phyloP scores from a whole-genome alignment of 106 monocot genomes.

The Chionographis japonica region DNA sequence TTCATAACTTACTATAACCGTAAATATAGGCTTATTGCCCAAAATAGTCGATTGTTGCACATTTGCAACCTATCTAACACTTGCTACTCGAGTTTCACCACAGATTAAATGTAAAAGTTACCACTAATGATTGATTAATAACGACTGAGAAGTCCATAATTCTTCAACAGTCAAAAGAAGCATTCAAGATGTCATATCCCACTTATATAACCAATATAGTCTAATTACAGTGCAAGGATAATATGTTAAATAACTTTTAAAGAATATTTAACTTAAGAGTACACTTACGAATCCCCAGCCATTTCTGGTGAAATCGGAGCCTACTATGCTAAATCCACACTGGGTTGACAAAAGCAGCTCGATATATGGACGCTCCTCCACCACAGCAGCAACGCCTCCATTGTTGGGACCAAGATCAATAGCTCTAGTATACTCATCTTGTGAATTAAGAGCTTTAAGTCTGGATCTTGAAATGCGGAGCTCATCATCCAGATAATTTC shows the following conservation, averaged over 20 bases:
- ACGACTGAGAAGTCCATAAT: too few species aligned
- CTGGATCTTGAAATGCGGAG: constrained; percentile 57
- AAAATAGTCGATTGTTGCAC: too few species aligned
- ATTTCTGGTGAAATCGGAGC: constrained; percentile 73
- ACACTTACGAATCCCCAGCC: constrained; percentile 94
- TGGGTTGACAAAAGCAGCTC: constrained; percentile 57
- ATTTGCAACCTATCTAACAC: too few species aligned
- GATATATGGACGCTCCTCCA: constrained; percentile 73
- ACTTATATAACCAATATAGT: too few species aligned
- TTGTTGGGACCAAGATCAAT: constrained; percentile 69
- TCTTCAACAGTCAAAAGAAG: too few species aligned
- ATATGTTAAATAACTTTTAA: background rate
- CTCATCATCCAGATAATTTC: constrained; percentile 62
- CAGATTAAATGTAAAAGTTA: too few species aligned
- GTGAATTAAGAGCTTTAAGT: constrained; percentile 42
- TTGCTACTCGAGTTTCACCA: too few species aligned
- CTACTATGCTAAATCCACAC: constrained; percentile 50
- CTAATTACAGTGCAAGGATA: background rate
- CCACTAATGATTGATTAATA: too few species aligned
- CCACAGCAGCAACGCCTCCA: constrained; percentile 74
- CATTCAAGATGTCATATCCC: too few species aligned
- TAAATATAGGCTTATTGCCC: too few species aligned
- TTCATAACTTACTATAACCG: too few species aligned
- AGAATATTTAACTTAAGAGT: background rate
- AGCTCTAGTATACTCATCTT: constrained; percentile 42